Base-by-base conservation (phyloP, 768 basidiomycete species). In the Boletus rubroflammeus region DNA sequence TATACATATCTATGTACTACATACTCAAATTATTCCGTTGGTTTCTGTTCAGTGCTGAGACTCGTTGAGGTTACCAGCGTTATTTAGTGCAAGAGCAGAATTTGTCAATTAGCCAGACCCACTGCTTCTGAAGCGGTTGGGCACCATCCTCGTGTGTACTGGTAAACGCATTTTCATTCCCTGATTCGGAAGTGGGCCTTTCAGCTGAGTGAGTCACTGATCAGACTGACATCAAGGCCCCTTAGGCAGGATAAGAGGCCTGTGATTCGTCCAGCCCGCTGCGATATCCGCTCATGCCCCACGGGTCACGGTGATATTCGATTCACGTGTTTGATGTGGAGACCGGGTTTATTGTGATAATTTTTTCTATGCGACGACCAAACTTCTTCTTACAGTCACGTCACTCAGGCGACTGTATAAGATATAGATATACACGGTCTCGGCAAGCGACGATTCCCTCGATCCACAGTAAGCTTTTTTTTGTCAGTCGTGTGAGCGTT, bases 181-280 rank as follows among this genome's bases (percentile, higher is more conserved):
- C n/a, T n/a, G n/a, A n/a, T n/a, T n/a, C n/a, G n/a, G n/a, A n/a
- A n/a, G n/a, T n/a, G n/a, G n/a, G n/a, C n/a, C n/a, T n/a, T n/a
- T n/a, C n/a, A n/a, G n/a, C n/a, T n/a, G n/a, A n/a, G n/a, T n/a
- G n/a, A n/a, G n/a, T n/a, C n/a, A n/a, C n/a, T n/a, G n/a, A n/a
- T n/a, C 36, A 10, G 13, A 32, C 32, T 6, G 32, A 29, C 28
- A 28, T 29, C 28, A 3, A n/a, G n/a, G n/a, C n/a, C n/a, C n/a
- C n/a, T 25, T 4, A 25, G 34, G 34, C 32, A 15, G 15, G 34
- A 38, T 38, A 38, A 38, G 36, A 10, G 9, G 36, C n/a, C 4
- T n/a, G 9, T 45, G 38, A 51, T 48, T 47, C 52, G 50, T 47
- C 45, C 54, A 21, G 43, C 43, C 28, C 28, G 7, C 26, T n/a